A percentile compares a stretch with the other conserved stretches of the same genome.
Evolutionary conservation across 140 eudicot species (phyloP).

Genomic region (Ambrosia hybrid): DNA sequence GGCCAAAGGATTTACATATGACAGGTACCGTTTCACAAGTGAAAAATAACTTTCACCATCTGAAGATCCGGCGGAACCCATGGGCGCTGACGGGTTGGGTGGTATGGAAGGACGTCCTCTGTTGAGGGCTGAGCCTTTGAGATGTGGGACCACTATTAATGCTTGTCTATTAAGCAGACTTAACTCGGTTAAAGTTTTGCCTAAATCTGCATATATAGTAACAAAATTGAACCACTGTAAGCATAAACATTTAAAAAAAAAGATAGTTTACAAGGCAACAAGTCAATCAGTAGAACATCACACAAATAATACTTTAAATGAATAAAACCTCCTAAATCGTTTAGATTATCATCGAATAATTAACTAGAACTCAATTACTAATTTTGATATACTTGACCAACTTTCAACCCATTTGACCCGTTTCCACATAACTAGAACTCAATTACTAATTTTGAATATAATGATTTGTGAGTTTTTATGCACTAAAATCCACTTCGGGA

Average conservation of each 20-base stretch:
- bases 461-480: no score
- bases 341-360: neutral
- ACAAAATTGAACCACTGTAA: slow-evolving; percentile 19
- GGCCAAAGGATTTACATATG: slow-evolving; percentile 69
- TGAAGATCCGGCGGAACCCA: slow-evolving; percentile 39
- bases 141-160: no score
- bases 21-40: slow-evolving; percentile 49
- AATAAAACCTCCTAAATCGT: neutral
- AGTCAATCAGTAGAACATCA: neutral
- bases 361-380: no score
- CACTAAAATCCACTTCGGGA: no score
- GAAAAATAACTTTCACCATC: slow-evolving; percentile 68
- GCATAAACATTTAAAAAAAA: slow-evolving; percentile 9
- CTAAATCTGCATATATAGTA: slow-evolving; percentile 52
- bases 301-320: no score
- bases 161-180: slow-evolving; percentile 72
- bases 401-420: no score
- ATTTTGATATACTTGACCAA: no score
- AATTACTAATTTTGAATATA: no score
- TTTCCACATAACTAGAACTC: no score
- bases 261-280: neutral
- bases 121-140: slow-evolving; percentile 21
- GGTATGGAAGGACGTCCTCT: slow-evolving; percentile 39
- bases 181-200: slow-evolving; percentile 56
- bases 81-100: slow-evolving; percentile 30